Percentiles rank a stretch among this genome's conserved stretches.
These are phyloP conservation scores for Aspergillus leporis DNA, from an alignment of 495 filamentous ascomycete species.

Conservation along the genomic window DNA sequence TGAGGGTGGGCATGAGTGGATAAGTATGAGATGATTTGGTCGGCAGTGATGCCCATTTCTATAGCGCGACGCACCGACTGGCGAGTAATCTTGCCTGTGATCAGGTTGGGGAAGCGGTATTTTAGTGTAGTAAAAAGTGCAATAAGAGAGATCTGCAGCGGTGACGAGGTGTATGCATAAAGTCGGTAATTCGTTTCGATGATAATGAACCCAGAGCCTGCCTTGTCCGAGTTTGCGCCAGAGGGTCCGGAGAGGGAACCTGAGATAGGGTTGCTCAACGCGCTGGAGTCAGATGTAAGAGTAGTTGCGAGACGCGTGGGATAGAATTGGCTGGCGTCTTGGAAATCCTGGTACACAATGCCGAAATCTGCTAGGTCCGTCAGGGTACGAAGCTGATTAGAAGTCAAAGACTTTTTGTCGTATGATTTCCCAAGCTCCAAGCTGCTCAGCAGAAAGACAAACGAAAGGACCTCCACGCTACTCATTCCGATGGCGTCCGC, in stretches of 20 bases:
- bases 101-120: slow-evolving; percentile 87
- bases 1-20: slow-evolving; percentile 89
- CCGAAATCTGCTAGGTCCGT: slow-evolving; percentile 86
- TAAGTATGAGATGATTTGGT: slow-evolving; percentile 91
- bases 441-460: slow-evolving; percentile 92
- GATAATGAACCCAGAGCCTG: slow-evolving; percentile 79
- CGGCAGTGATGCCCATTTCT: slow-evolving; percentile 84
- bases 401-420: slow-evolving; percentile 73
- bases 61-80: slow-evolving; percentile 84
- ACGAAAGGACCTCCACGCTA: slow-evolving; percentile 88
- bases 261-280: slow-evolving; percentile 46
- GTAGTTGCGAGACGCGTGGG: slow-evolving; percentile 94
- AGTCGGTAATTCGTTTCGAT: slow-evolving; percentile 98
- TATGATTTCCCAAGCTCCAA: slow-evolving; percentile 90
- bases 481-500: slow-evolving; percentile 79
- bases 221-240: slow-evolving; percentile 35
- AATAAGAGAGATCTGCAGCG: slow-evolving; percentile 91
- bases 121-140: slow-evolving; percentile 82
- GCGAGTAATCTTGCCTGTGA: slow-evolving; percentile 85
- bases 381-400: slow-evolving; percentile 82
- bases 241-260: slow-evolving; percentile 38
- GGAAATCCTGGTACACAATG: slow-evolving; percentile 73
- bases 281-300: slow-evolving; percentile 78
- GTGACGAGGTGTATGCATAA: slow-evolving; percentile 93
- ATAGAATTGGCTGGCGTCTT: slow-evolving; percentile 71